phyloP scores from a whole-genome alignment of 2,329 filamentous ascomycete species.

The Teratosphaeria pseudoeucalypti region DNA sequence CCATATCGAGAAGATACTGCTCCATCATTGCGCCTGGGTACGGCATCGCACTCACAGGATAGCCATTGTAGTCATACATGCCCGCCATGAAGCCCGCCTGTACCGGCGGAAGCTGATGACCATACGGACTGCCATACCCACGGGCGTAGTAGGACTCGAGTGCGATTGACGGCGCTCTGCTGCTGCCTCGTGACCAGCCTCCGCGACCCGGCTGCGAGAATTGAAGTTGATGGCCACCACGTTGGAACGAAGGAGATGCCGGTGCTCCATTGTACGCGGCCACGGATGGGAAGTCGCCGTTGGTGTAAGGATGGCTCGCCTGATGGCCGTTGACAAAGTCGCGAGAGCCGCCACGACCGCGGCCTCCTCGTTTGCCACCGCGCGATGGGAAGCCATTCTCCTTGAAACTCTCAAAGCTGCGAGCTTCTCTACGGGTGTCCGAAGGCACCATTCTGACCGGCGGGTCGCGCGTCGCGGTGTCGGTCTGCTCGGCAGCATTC shows the following conservation, averaged over 20 bases:
- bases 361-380: conserved; percentile 22
- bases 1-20: conserved; percentile 47
- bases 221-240: conserved; percentile 18
- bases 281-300: conserved; percentile 17
- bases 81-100: conserved; percentile 39
- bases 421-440: conserved; percentile 14
- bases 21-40: conserved; percentile 50
- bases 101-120: conserved; percentile 30
- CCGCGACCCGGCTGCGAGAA: conserved; percentile 28
- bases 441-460: conserved; percentile 7
- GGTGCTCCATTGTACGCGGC: conserved; percentile 12
- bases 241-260: conserved; percentile 21
- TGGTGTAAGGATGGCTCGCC: conserved; percentile 8
- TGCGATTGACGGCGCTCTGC: conserved; percentile 54
- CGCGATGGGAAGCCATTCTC: conserved; percentile 12
- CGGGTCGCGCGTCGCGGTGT: background rate
- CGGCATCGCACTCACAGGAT: conserved; percentile 37
- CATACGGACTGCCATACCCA: conserved; percentile 15
- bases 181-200: conserved; percentile 37
- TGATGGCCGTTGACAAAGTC: conserved; percentile 23
- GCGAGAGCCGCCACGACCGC: conserved; percentile 23
- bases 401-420: conserved; percentile 14
- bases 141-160: conserved; percentile 41
- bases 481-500: background rate
- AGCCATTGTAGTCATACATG: conserved; percentile 36